Base-by-base conservation (phyloP, 495 filamentous ascomycete genomes). In the Baudoinia panamericana region DNA sequence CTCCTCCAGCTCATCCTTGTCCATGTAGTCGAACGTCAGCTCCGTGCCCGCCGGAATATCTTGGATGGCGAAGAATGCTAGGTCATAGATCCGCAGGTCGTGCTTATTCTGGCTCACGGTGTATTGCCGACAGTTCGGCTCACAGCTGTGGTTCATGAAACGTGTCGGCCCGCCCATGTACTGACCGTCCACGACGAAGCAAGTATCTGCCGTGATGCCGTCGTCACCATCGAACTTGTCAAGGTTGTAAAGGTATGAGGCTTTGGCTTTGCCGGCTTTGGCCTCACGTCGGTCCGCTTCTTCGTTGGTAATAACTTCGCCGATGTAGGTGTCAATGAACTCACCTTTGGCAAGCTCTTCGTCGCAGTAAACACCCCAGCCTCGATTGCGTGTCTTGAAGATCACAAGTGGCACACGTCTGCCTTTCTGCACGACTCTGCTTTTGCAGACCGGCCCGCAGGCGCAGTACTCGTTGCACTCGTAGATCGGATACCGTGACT, bases 301-400 rank as follows among this genome's bases (percentile, higher is more conserved):
- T 8, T 70, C 57, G 17, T 70, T 64, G 0, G 80, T 84, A 45
- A 96, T 80, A 19, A 94, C 72, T 56, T 96, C 88, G 1, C 88
- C 88, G 11, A 84, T 75, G 46, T 96, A 96, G 16, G 72, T 70
- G 52, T 92, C 88, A 38, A 96, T 73, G 50, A 92, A 95, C 51
- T 92, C 81, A 5, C 88, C 88, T 36, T 70, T 66, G 41, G 70
- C 64, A 17, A 97, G 73, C 17, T 72, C 60, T 10, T 78, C 68
- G 0, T 67, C 69, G 29, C 76, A 84, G 8, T 77, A 69, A 1
- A 96, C 71, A 19, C 80, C 90, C 73, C 87, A 93, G 5, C 90
- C 90, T 24, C 88, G 74, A 13, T 69, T 60, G 4, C 62, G 56
- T 0, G 87, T 93, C 44, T 80, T 69, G 57, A 95, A 97, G 19